A percentile compares a stretch with the other conserved stretches of the same genome.
Evolutionary conservation across 306 rosid species (phyloP).

Genomic region (Parietaria judaica): DNA sequence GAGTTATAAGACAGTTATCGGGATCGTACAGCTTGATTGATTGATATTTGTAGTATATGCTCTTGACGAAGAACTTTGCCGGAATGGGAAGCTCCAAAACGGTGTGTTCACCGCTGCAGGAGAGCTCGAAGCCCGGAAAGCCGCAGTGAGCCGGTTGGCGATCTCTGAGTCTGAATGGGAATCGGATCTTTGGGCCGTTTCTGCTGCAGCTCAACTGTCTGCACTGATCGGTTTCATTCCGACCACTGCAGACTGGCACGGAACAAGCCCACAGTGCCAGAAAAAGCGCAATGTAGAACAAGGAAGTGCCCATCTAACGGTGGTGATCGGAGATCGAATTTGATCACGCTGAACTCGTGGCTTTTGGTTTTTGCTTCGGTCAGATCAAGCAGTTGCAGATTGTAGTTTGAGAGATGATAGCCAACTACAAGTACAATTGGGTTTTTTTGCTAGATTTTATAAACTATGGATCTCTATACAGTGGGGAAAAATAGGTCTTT

Average conservation of each 20-base stretch:
- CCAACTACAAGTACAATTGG: too few relatives aligned
- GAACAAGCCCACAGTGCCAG: constrained; percentile 5
- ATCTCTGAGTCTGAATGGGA: constrained; percentile 31
- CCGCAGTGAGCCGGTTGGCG: constrained; percentile 16
- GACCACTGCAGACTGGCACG: not conserved
- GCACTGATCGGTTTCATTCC: constrained; percentile 10
- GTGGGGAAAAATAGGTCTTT: too few relatives aligned
- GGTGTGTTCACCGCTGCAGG: constrained; percentile 16
- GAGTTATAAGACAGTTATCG: constrained; percentile 5
- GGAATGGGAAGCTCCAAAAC: constrained; percentile 27
- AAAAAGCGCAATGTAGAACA: not conserved
- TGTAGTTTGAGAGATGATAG: too few relatives aligned
- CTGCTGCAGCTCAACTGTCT: constrained; percentile 13
- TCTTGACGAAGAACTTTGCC: constrained; percentile 19
- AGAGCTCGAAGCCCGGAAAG: constrained; percentile 32
- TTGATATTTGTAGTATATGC: constrained; percentile 25
- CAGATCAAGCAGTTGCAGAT: too few relatives aligned
- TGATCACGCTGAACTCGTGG: too few relatives aligned
- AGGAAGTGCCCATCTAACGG: too few relatives aligned
- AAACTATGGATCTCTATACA: too few relatives aligned
- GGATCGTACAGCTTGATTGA: constrained; percentile 17
- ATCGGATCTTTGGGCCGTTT: constrained; percentile 12
- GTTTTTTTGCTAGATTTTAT: too few relatives aligned
- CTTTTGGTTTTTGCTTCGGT: too few relatives aligned
- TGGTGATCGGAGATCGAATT: too few relatives aligned